phyloP scores from a whole-genome alignment of 495 filamentous ascomycete species.

The Penicillium macrosclerotiorum region DNA sequence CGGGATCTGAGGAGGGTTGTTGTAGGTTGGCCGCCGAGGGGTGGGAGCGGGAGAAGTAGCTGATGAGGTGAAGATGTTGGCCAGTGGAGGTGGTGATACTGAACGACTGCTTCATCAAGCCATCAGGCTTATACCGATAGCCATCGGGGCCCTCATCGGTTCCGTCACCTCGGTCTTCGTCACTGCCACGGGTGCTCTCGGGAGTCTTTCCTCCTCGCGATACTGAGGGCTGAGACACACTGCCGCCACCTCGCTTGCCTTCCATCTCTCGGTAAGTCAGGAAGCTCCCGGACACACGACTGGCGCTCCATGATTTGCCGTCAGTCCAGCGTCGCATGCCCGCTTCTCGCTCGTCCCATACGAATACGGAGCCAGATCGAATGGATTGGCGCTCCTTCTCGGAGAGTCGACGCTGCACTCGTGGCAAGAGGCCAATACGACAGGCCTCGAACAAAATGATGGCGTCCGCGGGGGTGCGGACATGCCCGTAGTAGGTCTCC shows the following conservation, averaged over 20 bases:
- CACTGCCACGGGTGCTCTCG: conserved; percentile 76
- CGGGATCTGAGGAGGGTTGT: conserved; percentile 76
- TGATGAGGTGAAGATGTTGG: conserved; percentile 94
- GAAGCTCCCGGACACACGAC: conserved; percentile 95
- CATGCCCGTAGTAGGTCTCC: conserved; percentile 95
- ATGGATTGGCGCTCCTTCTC: conserved; percentile 97
- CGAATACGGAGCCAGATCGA: conserved; percentile 92
- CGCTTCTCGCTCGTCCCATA: conserved; percentile 98
- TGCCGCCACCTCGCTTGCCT: conserved; percentile 76
- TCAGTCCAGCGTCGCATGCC: conserved; percentile 99
- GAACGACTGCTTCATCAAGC: conserved; percentile 98
- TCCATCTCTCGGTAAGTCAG: conserved; percentile 98
- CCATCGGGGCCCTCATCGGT: conserved; percentile 86
- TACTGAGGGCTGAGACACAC: conserved; percentile 52
- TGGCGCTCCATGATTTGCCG: conserved; percentile 98
- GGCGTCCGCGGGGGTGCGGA: conserved; percentile 89
- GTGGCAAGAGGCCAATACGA: conserved; percentile 80
- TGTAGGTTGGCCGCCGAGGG: conserved; percentile 63
- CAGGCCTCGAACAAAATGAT: conserved; percentile 98
- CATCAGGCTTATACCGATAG: conserved; percentile 95
- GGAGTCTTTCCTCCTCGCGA: conserved; percentile 72
- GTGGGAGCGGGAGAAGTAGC: conserved; percentile 84
- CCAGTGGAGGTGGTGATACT: conserved; percentile 90
- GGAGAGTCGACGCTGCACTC: conserved; percentile 88
- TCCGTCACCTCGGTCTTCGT: conserved; percentile 70